Conservation (phyloP, 306 rosid genomes). For the Inga laurina region DNA sequence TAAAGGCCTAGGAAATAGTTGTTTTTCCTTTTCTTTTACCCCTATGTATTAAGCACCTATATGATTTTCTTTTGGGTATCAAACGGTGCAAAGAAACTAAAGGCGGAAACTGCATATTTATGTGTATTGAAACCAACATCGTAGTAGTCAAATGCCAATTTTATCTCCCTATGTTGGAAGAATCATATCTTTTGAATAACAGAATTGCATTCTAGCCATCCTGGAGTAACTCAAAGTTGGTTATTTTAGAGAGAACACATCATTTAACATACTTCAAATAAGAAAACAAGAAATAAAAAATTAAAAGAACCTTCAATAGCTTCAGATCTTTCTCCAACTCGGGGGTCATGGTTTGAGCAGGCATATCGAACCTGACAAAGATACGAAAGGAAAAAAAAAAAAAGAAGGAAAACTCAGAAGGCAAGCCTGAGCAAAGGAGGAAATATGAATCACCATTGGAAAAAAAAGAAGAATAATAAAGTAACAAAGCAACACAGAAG, state of each 20-base stretch:
- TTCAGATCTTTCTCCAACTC: slow-evolving; percentile 75
- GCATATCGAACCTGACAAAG: slow-evolving; percentile 77
- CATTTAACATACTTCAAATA: not conserved
- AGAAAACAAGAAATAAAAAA: not conserved
- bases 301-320: slow-evolving; percentile 62
- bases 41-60: not conserved
- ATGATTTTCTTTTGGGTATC: not conserved
- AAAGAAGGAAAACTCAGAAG: not conserved
- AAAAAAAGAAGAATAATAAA: not conserved
- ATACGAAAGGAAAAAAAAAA: slow-evolving; percentile 1
- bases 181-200: not conserved
- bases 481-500: not conserved
- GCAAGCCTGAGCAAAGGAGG: not conserved
- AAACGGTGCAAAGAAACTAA: not conserved
- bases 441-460: not conserved
- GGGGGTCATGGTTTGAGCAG: slow-evolving; percentile 78
- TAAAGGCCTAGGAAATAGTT: not conserved
- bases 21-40: not conserved
- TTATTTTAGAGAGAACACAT: not conserved
- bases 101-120: not conserved
- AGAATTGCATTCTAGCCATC: not conserved
- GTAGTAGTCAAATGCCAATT: not conserved
- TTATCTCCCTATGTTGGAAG: not conserved
- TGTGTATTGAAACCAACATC: not conserved
- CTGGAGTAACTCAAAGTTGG: slow-evolving; percentile 5